phyloP scores from a whole-genome alignment of 2,329 filamentous ascomycete species.

The Elsinoe necatrix region DNA sequence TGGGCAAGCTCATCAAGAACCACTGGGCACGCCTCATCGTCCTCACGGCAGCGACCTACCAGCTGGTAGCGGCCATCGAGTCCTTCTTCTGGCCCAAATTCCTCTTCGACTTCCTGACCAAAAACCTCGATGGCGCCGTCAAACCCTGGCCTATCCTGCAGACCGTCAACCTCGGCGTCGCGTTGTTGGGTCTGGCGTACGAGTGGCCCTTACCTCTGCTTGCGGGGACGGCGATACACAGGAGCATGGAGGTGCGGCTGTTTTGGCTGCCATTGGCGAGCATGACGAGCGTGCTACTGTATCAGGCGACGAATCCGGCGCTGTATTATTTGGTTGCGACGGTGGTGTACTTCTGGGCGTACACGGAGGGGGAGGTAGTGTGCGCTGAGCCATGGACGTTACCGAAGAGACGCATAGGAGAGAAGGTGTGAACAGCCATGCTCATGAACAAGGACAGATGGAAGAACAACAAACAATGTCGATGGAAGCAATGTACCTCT shows the following conservation, averaged over 20 bases:
- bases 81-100: conserved; percentile 98
- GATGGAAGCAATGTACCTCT: not conserved
- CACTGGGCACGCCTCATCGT: conserved; percentile 95
- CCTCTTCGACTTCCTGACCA: conserved; percentile 94
- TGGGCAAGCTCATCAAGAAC: conserved; percentile 99
- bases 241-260: conserved; percentile 78
- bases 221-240: conserved; percentile 70
- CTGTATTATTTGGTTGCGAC: conserved; percentile 86
- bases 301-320: conserved; percentile 86
- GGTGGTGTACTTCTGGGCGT: conserved; percentile 90
- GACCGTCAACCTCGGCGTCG: conserved; percentile 78
- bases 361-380: conserved; percentile 87
- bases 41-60: conserved; percentile 74
- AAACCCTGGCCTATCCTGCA: conserved; percentile 84
- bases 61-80: conserved; percentile 73
- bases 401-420: conserved; percentile 32
- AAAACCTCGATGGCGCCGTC: conserved; percentile 76
- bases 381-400: conserved; percentile 44
- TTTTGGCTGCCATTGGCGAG: conserved; percentile 72
- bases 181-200: conserved; percentile 68
- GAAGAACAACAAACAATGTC: not conserved
- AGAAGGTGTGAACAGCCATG: conserved; percentile 4
- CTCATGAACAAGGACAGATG: no score
- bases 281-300: conserved; percentile 67
- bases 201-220: conserved; percentile 82